Base-by-base conservation (phyloP, 768 basidiomycete genomes). In the Boletales sp. region DNA sequence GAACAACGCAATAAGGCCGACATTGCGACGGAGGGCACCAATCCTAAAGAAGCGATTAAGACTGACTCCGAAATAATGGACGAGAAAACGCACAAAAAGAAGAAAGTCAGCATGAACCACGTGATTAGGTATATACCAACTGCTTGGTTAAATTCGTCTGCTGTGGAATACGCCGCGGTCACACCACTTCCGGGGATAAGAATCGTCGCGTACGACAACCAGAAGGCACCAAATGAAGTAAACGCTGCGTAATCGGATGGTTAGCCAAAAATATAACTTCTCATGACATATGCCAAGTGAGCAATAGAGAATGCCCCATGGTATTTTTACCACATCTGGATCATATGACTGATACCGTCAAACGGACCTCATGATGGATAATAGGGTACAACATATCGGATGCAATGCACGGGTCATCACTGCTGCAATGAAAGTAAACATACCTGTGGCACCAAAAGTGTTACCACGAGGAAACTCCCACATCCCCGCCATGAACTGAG, bases 401-500 rank as follows among this genome's bases (percentile, higher is more conserved):
- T 18, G 40, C 9, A 8, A 17, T 13, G 42, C 15, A n/a, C 32
- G 36, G 40, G 35, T n/a, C 19, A 18, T 41, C 28, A 13, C 17
- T 14, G 11, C 4, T 15, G 17, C 5, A 21, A 33, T 25, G 5
- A 25, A 2, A 2, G 6, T 8, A 14, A 31, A 53, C 84, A 67
- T 36, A 86, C 87, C 85, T 28, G 86, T 83, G 11, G 78, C 87
- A 57, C 83, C 85, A 54, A 90, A 88, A 0, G 70, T 72, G 56
- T 90, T 89, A 1, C 83, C 83, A 31, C 77, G 69, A 14, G 82
- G 79, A 70, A 84, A 86, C 67, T 85, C 84, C 90, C 90, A 92
- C 86, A 93, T 90, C 37, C 93, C 93, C 30, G 91, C 92, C 35
- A 94, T 71, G 41, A 94, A 74, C 64, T 94, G 93, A 12, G 77